A percentile compares a stretch with the other conserved stretches of the same genome.
Conservation (phyloP, 1,284 basidiomycete genomes). For the Trametes pubescens region DNA sequence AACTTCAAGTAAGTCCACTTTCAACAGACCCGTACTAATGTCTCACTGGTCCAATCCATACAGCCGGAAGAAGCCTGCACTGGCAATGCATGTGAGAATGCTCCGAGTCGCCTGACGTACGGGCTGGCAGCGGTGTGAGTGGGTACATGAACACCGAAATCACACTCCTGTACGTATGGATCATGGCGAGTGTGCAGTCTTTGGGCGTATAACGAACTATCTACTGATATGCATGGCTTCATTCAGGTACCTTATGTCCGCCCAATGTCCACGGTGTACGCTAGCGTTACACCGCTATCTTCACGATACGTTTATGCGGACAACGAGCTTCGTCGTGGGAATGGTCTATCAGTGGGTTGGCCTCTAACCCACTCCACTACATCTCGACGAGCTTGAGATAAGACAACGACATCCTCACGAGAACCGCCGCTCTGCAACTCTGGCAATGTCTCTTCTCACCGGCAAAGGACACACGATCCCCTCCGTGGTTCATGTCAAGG, state of each 20-base stretch:
- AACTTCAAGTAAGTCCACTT: no score
- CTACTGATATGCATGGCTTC: background rate
- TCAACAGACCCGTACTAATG: no score
- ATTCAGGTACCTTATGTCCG: no score
- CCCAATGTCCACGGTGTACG: background rate
- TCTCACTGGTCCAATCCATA: no score
- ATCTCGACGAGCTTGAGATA: background rate
- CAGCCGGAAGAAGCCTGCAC: no score
- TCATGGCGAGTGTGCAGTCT: no score
- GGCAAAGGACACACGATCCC: background rate
- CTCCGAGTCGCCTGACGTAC: no score
- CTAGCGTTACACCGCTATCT: background rate
- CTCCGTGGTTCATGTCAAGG: conserved; percentile 3
- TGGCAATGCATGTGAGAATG: no score
- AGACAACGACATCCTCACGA: background rate
- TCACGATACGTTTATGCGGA: background rate
- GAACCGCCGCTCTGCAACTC: background rate
- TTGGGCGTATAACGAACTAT: no score
- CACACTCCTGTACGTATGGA: no score
- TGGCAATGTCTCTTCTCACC: background rate
- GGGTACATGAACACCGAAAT: no score
- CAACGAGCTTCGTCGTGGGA: background rate
- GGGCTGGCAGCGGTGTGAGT: no score
- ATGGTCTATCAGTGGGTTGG: background rate
- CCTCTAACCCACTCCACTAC: background rate